phyloP scores from a whole-genome alignment of 2,329 filamentous ascomycete species.

The Blastomyces emzantsi region DNA sequence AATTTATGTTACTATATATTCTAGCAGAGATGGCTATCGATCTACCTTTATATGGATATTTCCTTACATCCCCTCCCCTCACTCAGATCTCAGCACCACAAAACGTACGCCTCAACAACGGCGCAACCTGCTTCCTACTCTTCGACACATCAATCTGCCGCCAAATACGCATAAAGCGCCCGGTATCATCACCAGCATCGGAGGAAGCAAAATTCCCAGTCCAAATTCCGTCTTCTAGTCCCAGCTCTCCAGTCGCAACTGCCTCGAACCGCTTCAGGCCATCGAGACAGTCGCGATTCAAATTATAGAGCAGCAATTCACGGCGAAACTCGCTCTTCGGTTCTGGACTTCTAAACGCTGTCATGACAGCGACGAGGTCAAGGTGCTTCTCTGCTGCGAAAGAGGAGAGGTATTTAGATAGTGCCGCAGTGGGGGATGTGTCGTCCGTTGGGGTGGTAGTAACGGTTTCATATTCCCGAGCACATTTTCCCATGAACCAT shows the following conservation, averaged over 20 bases:
- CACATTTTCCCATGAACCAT: constrained; percentile 36
- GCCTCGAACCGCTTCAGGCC: constrained; percentile 41
- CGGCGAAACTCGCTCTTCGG: constrained; percentile 40
- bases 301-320: constrained; percentile 44
- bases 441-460: neutral
- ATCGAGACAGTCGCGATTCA: constrained; percentile 32
- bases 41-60: neutral
- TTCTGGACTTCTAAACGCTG: constrained; percentile 41
- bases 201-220: constrained; percentile 17
- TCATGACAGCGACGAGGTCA: constrained; percentile 52
- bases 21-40: neutral
- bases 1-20: neutral
- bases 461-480: neutral
- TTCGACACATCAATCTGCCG: constrained; percentile 47
- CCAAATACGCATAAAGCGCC: constrained; percentile 44
- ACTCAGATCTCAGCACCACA: neutral
- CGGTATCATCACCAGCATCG: constrained; percentile 14
- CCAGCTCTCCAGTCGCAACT: constrained; percentile 37
- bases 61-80: too few species aligned
- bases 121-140: constrained; percentile 56
- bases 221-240: constrained; percentile 27
- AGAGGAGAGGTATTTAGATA: constrained; percentile 34
- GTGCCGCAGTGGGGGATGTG: constrained; percentile 17
- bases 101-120: constrained; percentile 44
- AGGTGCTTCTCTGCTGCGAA: constrained; percentile 42